Conservation (phyloP, 2,329 filamentous ascomycete species). For the Cladosporium sp. region DNA sequence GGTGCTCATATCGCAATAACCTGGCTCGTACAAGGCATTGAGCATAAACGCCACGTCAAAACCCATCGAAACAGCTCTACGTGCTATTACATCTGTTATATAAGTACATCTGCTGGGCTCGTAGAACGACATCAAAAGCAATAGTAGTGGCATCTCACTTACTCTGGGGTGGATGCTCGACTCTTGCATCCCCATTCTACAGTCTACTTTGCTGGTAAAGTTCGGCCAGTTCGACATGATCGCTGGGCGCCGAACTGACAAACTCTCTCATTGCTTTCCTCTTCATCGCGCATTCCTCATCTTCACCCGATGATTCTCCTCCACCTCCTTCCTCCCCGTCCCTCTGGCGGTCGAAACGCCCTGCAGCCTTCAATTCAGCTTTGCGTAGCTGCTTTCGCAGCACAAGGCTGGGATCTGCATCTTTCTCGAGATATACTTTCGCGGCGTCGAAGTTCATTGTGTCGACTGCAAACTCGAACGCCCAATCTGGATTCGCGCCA, state of each 20-base stretch:
- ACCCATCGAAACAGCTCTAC: too few relatives aligned
- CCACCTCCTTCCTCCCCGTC: not conserved
- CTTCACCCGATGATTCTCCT: not conserved
- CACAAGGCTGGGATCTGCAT: constrained; percentile 3
- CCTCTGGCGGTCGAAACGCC: not conserved
- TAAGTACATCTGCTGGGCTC: too few relatives aligned
- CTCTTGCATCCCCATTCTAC: too few relatives aligned
- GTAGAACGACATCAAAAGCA: too few relatives aligned
- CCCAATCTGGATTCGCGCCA: constrained; percentile 3
- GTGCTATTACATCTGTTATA: too few relatives aligned
- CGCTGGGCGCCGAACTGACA: not conserved
- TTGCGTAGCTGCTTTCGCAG: not conserved
- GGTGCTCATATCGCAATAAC: not conserved
- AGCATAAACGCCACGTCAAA: too few relatives aligned
- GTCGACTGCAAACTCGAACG: not conserved
- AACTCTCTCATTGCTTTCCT: not conserved
- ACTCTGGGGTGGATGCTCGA: too few relatives aligned
- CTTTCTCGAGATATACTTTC: constrained; percentile 8
- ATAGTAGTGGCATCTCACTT: too few relatives aligned
- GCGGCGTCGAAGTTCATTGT: constrained; percentile 5
- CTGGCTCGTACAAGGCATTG: too few relatives aligned
- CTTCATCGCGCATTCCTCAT: not conserved
- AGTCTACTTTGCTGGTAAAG: too few relatives aligned
- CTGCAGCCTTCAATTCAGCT: not conserved
- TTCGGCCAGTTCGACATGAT: too few relatives aligned